Base-by-base conservation (phyloP, 371 early-diverging fungal species). In the Dichotomocladium elegans region DNA sequence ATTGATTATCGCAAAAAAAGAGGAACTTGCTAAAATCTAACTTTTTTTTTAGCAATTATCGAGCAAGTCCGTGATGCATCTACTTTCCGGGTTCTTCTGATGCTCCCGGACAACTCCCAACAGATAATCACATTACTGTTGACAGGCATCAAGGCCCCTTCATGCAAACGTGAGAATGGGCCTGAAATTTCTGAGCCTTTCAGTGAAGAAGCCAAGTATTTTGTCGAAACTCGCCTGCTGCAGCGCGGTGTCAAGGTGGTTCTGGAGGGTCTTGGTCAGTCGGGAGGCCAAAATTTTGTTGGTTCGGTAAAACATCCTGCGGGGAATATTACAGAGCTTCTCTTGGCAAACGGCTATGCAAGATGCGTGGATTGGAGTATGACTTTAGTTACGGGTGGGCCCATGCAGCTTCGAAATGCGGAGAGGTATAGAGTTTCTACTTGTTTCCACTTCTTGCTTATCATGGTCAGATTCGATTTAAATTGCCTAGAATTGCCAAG, bases 51-150 rank as follows among this genome's bases (percentile, higher is more conserved):
- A 79, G 97, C 89, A 28, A 82, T 94, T 17, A 79, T 98, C 61
- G 96, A 98, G 66, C 93, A 90, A 66, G 90, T 95, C 11, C 91
- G 94, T 45, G 95, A 95, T 67, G 98, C 86, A n/a, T 82, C 92
- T 9, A 93, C 91, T 8, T 81, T 86, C 58, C 90, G 95, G 15
- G 84, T 93, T 5, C 71, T 81, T 29, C 60, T 95, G 41, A 72
- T 82, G 26, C 60, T 89, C 21, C 88, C 90, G 7, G 72, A 80
- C 37, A 55, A 62, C 24, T 57, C 68, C 3, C 73, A 68, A 28
- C 94, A 94, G 65, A 79, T 87, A 53, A 53, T 95, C 31, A 89
- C 85, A 4, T 69, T 96, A 35, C 66, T 80, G 50, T 67, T 98
- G 25, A 87, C 96, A 2, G 98, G 96, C 14, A 83, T 97, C 66